Base-by-base conservation (phyloP, 768 basidiomycete genomes). In the Russula dissimulans region DNA sequence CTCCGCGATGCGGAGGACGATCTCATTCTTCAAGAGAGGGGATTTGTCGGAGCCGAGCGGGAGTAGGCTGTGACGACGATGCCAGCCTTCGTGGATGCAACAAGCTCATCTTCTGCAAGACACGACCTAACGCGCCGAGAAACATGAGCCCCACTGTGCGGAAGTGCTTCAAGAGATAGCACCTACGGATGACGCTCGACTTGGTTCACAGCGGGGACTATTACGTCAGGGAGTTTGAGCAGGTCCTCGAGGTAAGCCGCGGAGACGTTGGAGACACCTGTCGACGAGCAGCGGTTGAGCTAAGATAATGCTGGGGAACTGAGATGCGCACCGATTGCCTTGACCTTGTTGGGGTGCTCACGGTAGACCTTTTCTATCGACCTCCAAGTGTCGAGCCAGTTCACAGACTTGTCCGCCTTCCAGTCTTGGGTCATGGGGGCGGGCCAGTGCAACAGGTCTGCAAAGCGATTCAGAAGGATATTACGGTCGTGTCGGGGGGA, bases 401-500 rank as follows among this genome's bases (percentile, higher is more conserved):
- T 79, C 68, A 75, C 71, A 17, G 69, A 74, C 67, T 76, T 80
- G 67, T 87, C 82, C 7, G 83, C 75, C 59, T 76, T 74, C 53
- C 76, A 76, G 60, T 81, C 81, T 45, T 66, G 65, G 11, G 79
- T 81, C 81, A 89, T 81, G 38, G 89, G 85, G 18, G 86, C 82
- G 14, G 90, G 91, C 89, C 88, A 90, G 72, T 90, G 88, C 79
- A 90, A 83, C 59, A 89, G 75, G 81, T 83, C 84, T 86, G 22
- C 46, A 26, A 45, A 26, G 22, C 55, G 26, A 50, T 22, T 39
- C 10, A 26, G n/a, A 48, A 9, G 10, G 31, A n/a, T 29, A 32
- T 43, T 29, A 14, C 22, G 11, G 17, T 54, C 7, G 6, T 2
- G 22, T 31, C 29, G 29, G 31, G 32, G 32, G 34, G 1, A 36